phyloP scores from a whole-genome alignment of 106 monocot species.

The Dactylorhiza incarnata region DNA sequence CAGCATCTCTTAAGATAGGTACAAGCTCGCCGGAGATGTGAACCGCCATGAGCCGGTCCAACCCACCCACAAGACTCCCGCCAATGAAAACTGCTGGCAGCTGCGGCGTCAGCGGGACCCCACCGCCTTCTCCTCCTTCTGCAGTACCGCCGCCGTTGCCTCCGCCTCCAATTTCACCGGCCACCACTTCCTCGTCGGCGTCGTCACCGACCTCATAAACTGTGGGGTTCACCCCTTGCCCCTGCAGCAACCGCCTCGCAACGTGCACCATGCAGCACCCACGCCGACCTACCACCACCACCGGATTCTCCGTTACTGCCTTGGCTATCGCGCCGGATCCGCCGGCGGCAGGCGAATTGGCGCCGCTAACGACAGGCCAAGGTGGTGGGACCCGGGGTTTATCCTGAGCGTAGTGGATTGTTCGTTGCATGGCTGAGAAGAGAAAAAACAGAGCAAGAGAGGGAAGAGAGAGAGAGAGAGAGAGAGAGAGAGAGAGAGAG shows the following conservation, averaged over 20 bases:
- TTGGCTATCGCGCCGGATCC: conserved; percentile 10
- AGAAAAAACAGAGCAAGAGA: background rate
- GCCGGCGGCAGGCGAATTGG: background rate
- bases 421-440: conserved; percentile 1
- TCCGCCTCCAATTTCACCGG: background rate
- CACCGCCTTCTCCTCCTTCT: background rate
- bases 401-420: background rate
- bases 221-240: conserved; percentile 64
- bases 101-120: background rate
- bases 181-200: conserved; percentile 6
- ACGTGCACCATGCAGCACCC: conserved; percentile 83
- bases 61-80: conserved; percentile 50
- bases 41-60: conserved; percentile 63
- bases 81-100: conserved; percentile 73
- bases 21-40: conserved; percentile 82
- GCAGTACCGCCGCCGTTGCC: background rate
- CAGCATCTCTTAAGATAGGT: conserved; percentile 68
- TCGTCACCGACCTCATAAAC: conserved; percentile 47
- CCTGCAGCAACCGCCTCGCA: conserved; percentile 49
- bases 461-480: background rate
- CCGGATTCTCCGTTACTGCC: conserved; percentile 50
- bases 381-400: background rate
- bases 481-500: background rate
- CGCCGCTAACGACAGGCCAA: background rate
- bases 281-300: conserved; percentile 56